Percentiles rank a stretch among this genome's conserved stretches.
These are phyloP conservation scores for Punica granatum DNA, from an alignment of 345 rosid genomes.

Conservation along the genomic window DNA sequence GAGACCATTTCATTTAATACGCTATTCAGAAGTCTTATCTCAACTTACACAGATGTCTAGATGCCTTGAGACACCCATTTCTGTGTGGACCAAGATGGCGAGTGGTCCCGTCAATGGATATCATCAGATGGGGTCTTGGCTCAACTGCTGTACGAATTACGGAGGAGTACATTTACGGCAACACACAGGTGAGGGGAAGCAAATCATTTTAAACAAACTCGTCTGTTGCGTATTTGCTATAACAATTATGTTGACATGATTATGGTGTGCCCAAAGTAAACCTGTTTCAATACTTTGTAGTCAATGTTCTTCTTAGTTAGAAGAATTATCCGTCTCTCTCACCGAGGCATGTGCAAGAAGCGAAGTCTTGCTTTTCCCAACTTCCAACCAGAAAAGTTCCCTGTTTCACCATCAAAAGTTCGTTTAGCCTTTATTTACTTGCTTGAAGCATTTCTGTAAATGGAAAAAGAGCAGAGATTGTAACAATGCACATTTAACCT, in stretches of 20 bases:
- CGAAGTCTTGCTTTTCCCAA: not conserved
- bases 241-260: not conserved
- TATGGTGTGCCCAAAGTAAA: not conserved
- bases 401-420: no score
- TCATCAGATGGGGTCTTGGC: slow-evolving; percentile 94
- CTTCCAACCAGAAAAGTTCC: no score
- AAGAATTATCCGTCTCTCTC: not conserved
- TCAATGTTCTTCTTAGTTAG: not conserved
- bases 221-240: not conserved
- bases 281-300: not conserved
- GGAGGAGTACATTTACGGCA: slow-evolving; percentile 80
- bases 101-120: slow-evolving; percentile 77
- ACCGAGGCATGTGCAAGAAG: not conserved
- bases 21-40: not conserved
- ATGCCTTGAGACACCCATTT: slow-evolving; percentile 91
- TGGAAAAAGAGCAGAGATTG: no score
- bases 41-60: slow-evolving; percentile 52
- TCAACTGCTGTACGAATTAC: slow-evolving; percentile 82
- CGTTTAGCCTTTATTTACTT: no score
- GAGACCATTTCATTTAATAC: not conserved
- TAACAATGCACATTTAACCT: no score
- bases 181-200: slow-evolving; percentile 52
- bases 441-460: no score
- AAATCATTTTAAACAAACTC: not conserved
- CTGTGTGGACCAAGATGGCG: slow-evolving; percentile 97